Conservation (phyloP, 306 rosid species). For the peach (Prunus persica) region DNA sequence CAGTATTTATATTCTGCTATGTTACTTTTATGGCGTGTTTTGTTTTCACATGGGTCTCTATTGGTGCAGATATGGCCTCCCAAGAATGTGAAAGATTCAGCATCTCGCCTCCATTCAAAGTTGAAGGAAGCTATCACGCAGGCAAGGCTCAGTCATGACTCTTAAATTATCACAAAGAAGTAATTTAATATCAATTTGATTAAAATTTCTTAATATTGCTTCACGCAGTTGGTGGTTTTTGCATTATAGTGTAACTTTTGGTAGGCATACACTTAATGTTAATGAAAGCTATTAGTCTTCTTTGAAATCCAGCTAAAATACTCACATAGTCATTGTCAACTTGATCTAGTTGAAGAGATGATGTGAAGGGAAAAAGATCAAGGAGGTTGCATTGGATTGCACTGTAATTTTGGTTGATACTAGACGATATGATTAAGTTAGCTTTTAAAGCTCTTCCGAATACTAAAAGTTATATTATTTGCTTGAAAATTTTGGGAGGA, state of each 20-base stretch:
- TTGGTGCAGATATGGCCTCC: constrained; percentile 98
- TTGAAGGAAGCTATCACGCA: constrained; percentile 93
- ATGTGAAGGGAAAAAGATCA: background rate
- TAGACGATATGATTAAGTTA: background rate
- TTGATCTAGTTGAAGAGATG: background rate
- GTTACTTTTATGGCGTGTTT: constrained; percentile 9
- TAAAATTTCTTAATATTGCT: constrained; percentile 1
- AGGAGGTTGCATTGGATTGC: background rate
- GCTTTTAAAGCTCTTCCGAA: background rate
- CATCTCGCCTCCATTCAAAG: constrained; percentile 77
- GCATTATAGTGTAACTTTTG: background rate
- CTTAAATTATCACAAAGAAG: background rate
- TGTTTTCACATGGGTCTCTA: constrained; percentile 16
- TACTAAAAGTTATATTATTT: background rate
- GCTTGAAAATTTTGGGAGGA: background rate
- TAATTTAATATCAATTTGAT: background rate
- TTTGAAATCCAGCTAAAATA: background rate
- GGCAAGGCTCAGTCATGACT: constrained; percentile 39
- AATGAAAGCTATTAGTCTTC: background rate
- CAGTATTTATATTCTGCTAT: background rate
- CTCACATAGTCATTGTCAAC: background rate
- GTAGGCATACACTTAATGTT: background rate
- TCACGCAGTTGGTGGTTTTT: constrained; percentile 1
- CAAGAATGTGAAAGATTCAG: constrained; percentile 90
- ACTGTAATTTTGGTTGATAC: background rate